Evolutionary conservation across 495 filamentous ascomycete species (phyloP), one percentile per base, ranked within the genome.

Genomic region (Neurospora africana): DNA sequence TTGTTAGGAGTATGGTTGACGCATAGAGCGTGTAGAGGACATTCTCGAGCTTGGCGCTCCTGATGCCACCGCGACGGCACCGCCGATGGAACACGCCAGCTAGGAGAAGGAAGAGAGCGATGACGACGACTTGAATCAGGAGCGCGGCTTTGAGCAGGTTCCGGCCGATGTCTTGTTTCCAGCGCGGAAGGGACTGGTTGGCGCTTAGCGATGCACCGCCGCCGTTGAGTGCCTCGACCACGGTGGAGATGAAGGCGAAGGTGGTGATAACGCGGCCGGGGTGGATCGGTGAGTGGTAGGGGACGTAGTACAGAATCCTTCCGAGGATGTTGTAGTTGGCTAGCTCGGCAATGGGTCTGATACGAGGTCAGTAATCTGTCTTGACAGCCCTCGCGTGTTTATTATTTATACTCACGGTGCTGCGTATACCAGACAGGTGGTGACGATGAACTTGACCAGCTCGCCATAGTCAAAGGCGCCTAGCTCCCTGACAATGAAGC

Each of bases 281-380:
- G 78, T 94, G 90, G 70, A 94, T 89, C 0, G 91, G 91, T 0
- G 91, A 89, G 73, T 90, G 86, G 73, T 93, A 91, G 0, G 92
- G 92, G 38, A 92, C 88, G 81, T 93, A 93, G 81, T 91, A 92
- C 5, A 95, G 84, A 68, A 91, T 87, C 8, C 92, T 89, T 33
- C 91, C 92, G 27, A 95, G 87, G 70, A 90, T 87, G 74, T 92
- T 85, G 80, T 93, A 95, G 78, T 95, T 92, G 36, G 88, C 85
- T 0, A 89, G 87, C 74, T 92, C 90, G 73, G 91, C 91, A 65
- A 94, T 81, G 7, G 92, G 92, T 7, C 90, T 91, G 68, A 6
- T 40, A 70, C 2, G 9, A 23, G 67, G 40, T 77, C 58, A 73
- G 71, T 44, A 27, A 37, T 58, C n/a, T 9, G 27, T 35, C 47